Evolutionary conservation across 1,284 basidiomycete genomes (phyloP).

Genomic region (Cutaneotrichosporon sp.): DNA sequence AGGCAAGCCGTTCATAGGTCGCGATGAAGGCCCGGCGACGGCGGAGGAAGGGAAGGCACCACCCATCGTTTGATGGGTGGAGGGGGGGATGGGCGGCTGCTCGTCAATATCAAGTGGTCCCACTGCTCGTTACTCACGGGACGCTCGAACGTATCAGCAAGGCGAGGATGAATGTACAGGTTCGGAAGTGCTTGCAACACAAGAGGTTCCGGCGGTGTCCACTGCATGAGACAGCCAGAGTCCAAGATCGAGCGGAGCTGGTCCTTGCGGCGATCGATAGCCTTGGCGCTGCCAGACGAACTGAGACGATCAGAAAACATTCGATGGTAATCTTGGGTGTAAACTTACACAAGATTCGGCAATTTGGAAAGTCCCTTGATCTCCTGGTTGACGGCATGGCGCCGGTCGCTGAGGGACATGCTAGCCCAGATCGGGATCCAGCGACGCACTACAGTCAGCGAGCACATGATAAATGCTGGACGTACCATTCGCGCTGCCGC

Average conservation of each 20-base stretch:
- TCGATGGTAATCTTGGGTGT: too few relatives aligned
- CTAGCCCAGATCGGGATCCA: background rate
- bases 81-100: too few relatives aligned
- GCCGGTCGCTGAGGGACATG: slow-evolving; percentile 7
- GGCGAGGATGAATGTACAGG: background rate
- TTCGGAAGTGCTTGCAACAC: background rate
- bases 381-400: slow-evolving; percentile 3
- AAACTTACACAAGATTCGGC: background rate
- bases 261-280: background rate
- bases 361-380: background rate
- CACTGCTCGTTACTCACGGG: background rate
- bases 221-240: slow-evolving; percentile 3
- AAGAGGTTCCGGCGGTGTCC: slow-evolving; percentile 2
- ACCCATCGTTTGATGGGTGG: too few relatives aligned
- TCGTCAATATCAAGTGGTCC: too few relatives aligned
- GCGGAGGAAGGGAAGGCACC: background rate
- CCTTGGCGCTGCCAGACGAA: background rate
- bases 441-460: background rate
- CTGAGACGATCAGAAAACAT: background rate
- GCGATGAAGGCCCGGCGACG: background rate
- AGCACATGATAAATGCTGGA: background rate
- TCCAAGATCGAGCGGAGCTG: background rate
- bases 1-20: background rate
- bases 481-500: background rate
- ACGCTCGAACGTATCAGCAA: background rate